phyloP scores from a whole-genome alignment of 352 stramenopile species.

The Phytophthora syringae region DNA sequence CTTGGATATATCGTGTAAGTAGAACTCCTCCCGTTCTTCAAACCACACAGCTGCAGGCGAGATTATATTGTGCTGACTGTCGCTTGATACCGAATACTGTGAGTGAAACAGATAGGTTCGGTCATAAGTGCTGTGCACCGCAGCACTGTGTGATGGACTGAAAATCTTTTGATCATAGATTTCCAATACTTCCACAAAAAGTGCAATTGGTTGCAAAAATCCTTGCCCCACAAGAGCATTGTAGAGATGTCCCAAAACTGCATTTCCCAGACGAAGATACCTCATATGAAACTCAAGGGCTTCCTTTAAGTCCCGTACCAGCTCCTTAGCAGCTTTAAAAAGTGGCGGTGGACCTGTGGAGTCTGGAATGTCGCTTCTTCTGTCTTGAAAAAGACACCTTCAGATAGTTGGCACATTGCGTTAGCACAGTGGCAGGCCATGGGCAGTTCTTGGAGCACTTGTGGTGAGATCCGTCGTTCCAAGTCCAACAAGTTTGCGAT shows the following conservation, averaged over 20 bases:
- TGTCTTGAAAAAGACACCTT: too few species aligned
- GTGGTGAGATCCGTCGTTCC: constrained; percentile 69
- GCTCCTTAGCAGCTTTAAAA: constrained; percentile 13
- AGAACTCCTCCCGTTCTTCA: not conserved
- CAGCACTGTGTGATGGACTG: constrained; percentile 28
- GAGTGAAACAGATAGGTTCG: constrained; percentile 29
- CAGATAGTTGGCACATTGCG: too few species aligned
- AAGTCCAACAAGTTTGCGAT: constrained; percentile 51
- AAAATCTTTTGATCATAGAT: constrained; percentile 32
- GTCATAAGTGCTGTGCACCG: constrained; percentile 17
- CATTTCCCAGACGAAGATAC: too few species aligned
- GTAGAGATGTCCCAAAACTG: constrained; percentile 40
- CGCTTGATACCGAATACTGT: too few species aligned
- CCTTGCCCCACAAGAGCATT: constrained; percentile 30
- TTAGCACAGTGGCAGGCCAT: too few species aligned
- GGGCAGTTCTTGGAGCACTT: too few species aligned
- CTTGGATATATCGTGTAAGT: constrained; percentile 28
- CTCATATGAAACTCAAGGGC: too few species aligned
- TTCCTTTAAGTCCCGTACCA: constrained; percentile 15
- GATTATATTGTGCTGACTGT: constrained; percentile 7
- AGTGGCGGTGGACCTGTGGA: constrained; percentile 25
- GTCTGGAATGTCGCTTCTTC: too few species aligned
- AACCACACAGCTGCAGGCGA: constrained; percentile 15
- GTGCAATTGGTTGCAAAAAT: constrained; percentile 28
- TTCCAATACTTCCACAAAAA: constrained; percentile 36